Percentiles rank a stretch among this genome's conserved stretches.
Evolutionary conservation across 257 asterid species (phyloP).

Genomic region (Nicotiana knightiana): DNA sequence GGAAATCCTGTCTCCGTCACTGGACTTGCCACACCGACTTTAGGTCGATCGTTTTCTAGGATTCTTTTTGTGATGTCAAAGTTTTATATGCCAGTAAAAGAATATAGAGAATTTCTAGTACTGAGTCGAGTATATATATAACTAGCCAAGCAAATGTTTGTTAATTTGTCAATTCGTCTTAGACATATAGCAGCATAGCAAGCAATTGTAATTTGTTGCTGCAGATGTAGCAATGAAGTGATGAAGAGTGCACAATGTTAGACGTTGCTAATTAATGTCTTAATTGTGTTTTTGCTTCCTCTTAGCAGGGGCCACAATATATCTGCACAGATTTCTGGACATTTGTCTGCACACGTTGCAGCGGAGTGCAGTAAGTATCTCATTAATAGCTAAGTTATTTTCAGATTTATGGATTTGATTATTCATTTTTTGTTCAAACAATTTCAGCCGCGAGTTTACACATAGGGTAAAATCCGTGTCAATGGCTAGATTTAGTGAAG

Average conservation of each 20-base stretch:
- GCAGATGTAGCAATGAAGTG: no score
- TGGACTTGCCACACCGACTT: not conserved
- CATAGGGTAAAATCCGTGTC: constrained; percentile 95
- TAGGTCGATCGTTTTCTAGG: not conserved
- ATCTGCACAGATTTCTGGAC: constrained; percentile 92
- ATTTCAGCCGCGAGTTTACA: constrained; percentile 72
- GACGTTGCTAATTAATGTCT: not conserved
- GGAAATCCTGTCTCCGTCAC: no score
- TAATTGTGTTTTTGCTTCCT: not conserved
- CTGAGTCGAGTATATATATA: no score
- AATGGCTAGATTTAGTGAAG: constrained; percentile 71
- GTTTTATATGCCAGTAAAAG: not conserved
- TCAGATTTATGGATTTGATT: not conserved
- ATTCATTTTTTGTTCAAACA: constrained; percentile 6
- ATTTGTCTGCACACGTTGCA: constrained; percentile 83
- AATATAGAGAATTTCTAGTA: not conserved
- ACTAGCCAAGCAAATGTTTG: no score
- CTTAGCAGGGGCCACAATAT: constrained; percentile 86
- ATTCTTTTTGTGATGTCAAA: not conserved
- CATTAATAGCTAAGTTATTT: not conserved
- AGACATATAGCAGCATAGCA: no score
- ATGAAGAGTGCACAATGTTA: no score
- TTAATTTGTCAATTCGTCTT: no score
- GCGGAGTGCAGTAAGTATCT: constrained; percentile 90
- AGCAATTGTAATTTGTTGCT: no score